A percentile compares a stretch with the other conserved stretches of the same genome.
Conservation (phyloP, 2,329 filamentous ascomycete genomes). For the Colletotrichum chrysophilum region DNA sequence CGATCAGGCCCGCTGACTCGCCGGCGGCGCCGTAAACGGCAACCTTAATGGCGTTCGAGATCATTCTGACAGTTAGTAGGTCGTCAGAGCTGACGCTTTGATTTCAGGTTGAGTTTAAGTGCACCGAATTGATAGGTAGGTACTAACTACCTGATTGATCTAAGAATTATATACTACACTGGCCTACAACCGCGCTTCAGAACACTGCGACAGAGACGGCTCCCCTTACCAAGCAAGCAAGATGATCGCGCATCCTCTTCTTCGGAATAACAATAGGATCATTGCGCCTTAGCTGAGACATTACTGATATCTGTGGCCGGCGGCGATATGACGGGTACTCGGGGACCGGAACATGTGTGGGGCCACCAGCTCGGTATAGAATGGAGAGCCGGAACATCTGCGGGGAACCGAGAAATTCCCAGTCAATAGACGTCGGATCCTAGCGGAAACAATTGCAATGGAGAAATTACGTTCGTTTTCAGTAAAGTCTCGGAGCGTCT, state of each 20-base stretch:
- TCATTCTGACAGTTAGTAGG: not conserved
- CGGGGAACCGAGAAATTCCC: not conserved
- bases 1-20: not conserved
- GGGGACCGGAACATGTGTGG: not conserved
- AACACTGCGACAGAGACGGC: not conserved
- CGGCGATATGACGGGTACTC: not conserved
- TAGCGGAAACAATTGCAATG: not conserved
- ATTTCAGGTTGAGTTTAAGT: no score
- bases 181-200: not conserved
- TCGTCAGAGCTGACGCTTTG: no score
- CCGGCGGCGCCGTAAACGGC: not conserved
- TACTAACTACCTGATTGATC: not conserved
- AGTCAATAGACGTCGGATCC: not conserved
- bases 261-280: not conserved
- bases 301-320: fast-evolving
- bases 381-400: not conserved
- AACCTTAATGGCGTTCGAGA: not conserved
- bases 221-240: fast-evolving
- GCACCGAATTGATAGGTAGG: no score
- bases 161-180: not conserved
- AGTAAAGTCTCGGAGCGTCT: fast-evolving
- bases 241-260: fast-evolving
- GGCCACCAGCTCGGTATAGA: not conserved
- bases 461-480: not conserved
- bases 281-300: fast-evolving